Evolutionary conservation across 805 yeast species (phyloP).

Genomic region (Spathaspora sp.): DNA sequence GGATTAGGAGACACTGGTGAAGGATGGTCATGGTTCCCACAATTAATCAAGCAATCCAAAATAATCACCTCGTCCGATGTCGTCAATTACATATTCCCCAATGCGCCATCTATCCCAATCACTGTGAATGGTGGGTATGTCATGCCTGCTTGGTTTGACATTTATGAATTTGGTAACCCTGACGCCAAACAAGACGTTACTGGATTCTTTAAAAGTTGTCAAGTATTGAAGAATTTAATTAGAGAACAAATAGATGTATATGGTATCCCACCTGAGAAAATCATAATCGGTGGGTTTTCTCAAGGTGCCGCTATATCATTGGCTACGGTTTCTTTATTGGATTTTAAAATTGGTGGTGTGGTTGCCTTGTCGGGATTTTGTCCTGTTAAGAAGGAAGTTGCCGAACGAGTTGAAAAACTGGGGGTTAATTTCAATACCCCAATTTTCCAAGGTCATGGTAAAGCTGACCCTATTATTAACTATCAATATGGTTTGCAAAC

Average conservation of each 20-base stretch:
- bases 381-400: constrained; percentile 22
- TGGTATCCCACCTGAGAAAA: constrained; percentile 59
- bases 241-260: constrained; percentile 46
- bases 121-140: constrained; percentile 60
- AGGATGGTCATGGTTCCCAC: constrained; percentile 86
- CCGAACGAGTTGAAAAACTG: constrained; percentile 10
- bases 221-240: constrained; percentile 42
- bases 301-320: constrained; percentile 87
- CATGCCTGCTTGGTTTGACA: constrained; percentile 89
- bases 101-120: constrained; percentile 75
- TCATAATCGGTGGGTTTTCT: constrained; percentile 91
- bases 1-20: constrained; percentile 90
- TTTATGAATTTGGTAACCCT: constrained; percentile 50
- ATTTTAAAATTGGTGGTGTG: constrained; percentile 72
- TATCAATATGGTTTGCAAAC: constrained; percentile 37
- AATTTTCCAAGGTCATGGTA: constrained; percentile 87
- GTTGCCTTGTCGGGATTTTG: constrained; percentile 76
- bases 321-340: constrained; percentile 52
- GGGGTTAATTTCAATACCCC: constrained; percentile 59
- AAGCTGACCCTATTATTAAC: constrained; percentile 62
- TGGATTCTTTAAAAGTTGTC: constrained; percentile 52
- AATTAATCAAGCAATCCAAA: constrained; percentile 44
- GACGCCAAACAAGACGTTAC: constrained; percentile 45
- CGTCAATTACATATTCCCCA: constrained; percentile 78
- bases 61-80: constrained; percentile 46